Evolutionary conservation across 768 basidiomycete species (phyloP).

Genomic region (Hericium alpestre): DNA sequence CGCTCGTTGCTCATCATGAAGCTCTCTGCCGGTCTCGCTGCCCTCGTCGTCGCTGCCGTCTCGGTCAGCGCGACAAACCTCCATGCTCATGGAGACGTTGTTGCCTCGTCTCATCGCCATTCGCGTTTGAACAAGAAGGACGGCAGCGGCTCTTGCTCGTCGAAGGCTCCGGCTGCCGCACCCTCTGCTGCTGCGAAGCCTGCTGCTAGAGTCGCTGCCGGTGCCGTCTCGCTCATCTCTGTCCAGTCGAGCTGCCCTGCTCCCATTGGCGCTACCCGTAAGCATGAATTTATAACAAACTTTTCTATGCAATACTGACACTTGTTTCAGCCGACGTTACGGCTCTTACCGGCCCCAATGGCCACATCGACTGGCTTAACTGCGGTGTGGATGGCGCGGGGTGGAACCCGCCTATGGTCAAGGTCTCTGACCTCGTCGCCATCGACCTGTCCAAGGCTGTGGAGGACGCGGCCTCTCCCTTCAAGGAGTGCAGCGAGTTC

Average conservation of each 20-base stretch:
- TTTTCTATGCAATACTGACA: neutral
- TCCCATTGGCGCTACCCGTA: neutral
- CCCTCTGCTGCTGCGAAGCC: neutral
- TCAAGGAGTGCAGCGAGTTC: conserved; percentile 47
- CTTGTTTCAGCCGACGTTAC: conserved; percentile 35
- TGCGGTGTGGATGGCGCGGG: conserved; percentile 56
- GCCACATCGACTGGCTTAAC: conserved; percentile 66
- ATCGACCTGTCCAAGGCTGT: conserved; percentile 26
- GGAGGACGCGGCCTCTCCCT: conserved; percentile 41
- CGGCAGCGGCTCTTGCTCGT: no score
- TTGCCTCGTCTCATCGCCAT: neutral
- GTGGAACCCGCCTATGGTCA: conserved; percentile 65
- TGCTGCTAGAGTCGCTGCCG: neutral
- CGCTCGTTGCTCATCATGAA: conserved; percentile 28
- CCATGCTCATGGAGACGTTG: neutral
- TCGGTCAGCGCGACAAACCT: conserved; percentile 13
- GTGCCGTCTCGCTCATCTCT: neutral
- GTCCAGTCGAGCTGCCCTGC: neutral
- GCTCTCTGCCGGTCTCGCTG: conserved; percentile 30
- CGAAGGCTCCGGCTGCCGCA: no score
- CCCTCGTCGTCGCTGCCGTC: conserved; percentile 15
- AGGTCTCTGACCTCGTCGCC: conserved; percentile 38
- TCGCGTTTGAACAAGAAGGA: neutral
- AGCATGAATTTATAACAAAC: neutral
- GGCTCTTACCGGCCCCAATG: conserved; percentile 50